phyloP scores from a whole-genome alignment of 257 asterid genomes.

The Solanum tacnaense region DNA sequence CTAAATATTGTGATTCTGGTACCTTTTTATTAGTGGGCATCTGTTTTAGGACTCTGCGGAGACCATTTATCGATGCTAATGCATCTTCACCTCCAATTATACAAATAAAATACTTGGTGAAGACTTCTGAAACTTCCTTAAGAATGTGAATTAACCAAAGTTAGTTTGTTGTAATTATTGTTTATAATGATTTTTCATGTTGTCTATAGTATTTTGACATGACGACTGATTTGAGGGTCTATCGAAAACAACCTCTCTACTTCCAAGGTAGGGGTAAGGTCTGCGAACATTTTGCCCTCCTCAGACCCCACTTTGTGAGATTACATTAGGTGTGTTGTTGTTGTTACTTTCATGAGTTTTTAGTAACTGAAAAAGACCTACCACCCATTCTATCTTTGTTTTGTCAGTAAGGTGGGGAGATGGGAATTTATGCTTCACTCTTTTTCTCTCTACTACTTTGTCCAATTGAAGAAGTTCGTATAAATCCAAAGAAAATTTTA shows the following conservation, averaged over 20 bases:
- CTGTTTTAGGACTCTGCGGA: constrained; percentile 9
- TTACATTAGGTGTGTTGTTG: background rate
- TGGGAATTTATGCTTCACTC: background rate
- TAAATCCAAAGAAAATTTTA: background rate
- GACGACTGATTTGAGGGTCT: background rate
- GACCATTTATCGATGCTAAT: constrained; percentile 2
- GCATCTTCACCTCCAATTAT: background rate
- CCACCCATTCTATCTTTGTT: background rate
- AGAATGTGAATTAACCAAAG: background rate
- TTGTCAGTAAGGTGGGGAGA: background rate
- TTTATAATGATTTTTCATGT: background rate
- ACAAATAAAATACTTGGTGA: background rate
- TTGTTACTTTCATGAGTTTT: background rate
- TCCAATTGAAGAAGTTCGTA: background rate
- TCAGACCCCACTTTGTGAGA: background rate
- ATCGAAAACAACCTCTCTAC: background rate
- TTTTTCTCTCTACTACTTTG: background rate
- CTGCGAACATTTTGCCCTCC: background rate
- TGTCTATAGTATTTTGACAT: background rate
- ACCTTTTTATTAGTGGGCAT: constrained; percentile 9
- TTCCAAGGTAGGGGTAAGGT: background rate
- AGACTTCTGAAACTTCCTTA: background rate
- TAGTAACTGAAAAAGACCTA: background rate
- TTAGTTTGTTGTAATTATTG: background rate
- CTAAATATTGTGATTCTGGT: background rate